Conservation (phyloP, 257 asterid species). For the Thymus mandschuricus region DNA sequence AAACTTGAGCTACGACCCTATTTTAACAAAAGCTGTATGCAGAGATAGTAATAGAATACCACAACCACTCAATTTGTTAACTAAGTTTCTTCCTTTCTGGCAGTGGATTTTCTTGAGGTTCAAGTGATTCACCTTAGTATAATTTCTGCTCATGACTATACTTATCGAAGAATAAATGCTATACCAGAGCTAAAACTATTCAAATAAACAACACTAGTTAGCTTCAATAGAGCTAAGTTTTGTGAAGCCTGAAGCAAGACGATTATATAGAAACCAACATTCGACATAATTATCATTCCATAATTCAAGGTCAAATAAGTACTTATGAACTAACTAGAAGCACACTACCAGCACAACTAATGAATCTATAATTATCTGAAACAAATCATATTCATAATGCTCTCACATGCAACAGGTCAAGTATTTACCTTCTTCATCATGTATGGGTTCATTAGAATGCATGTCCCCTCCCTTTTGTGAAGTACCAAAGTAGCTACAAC, state of each 20-base stretch:
- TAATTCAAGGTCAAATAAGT: neutral
- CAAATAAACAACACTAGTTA: neutral
- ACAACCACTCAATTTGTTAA: neutral
- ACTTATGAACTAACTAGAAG: neutral
- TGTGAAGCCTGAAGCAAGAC: neutral
- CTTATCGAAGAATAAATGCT: neutral
- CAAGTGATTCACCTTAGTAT: too few relatives aligned
- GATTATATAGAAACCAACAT: neutral
- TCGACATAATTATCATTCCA: conserved; percentile 2
- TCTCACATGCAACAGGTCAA: too few relatives aligned
- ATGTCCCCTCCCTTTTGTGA: too few relatives aligned
- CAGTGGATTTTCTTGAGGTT: too few relatives aligned
- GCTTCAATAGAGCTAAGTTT: neutral
- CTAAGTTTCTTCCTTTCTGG: too few relatives aligned
- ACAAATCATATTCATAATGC: too few relatives aligned
- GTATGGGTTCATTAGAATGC: too few relatives aligned
- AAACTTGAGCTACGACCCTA: neutral
- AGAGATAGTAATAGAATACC: neutral
- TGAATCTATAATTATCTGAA: too few relatives aligned
- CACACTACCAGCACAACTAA: too few relatives aligned
- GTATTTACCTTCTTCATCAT: too few relatives aligned
- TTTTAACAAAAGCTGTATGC: neutral
- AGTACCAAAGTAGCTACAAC: too few relatives aligned
- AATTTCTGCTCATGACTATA: neutral
- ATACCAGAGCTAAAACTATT: neutral